Percentiles rank a stretch among this genome's conserved stretches.
phyloP scores from a whole-genome alignment of 2,329 filamentous ascomycete genomes.

The Fusarium caatingaense region DNA sequence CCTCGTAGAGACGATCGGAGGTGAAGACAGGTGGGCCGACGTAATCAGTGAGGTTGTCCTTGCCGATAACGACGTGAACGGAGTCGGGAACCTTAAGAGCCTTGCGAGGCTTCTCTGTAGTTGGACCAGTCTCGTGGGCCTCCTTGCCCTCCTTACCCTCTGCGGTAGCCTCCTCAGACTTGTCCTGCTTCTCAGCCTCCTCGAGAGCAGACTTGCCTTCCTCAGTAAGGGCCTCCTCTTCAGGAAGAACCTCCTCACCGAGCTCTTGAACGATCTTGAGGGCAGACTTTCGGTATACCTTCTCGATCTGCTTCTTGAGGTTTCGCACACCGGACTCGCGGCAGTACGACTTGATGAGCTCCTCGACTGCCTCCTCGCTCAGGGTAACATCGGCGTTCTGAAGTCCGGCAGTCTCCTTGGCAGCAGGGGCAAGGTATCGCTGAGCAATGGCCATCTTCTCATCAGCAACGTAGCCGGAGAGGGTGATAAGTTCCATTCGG shows the following conservation, averaged over 20 bases:
- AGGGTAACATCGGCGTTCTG: constrained; percentile 92
- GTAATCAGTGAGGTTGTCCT: constrained; percentile 94
- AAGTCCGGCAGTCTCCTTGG: constrained; percentile 92
- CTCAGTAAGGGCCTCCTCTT: constrained; percentile 84
- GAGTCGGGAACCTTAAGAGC: constrained; percentile 85
- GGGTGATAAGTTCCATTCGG: constrained; percentile 96
- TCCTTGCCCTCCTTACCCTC: constrained; percentile 58
- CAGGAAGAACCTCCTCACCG: constrained; percentile 83
- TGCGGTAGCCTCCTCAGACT: constrained; percentile 67
- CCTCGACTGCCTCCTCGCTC: constrained; percentile 87
- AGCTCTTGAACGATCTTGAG: constrained; percentile 97
- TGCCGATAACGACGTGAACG: constrained; percentile 87
- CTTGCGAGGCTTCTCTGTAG: constrained; percentile 76
- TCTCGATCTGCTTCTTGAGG: constrained; percentile 99
- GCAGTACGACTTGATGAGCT: constrained; percentile 98
- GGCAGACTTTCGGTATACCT: constrained; percentile 96
- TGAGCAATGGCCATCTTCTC: constrained; percentile 99
- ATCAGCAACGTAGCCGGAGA: constrained; percentile 96
- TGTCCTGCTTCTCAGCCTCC: constrained; percentile 78
- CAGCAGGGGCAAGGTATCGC: constrained; percentile 88
- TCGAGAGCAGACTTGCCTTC: constrained; percentile 84
- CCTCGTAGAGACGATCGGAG: constrained; percentile 93
- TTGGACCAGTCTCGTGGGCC: constrained; percentile 50
- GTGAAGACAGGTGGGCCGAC: constrained; percentile 96
- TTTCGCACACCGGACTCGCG: constrained; percentile 97